Base-by-base conservation (phyloP, 441 rosid genomes). In the Bruguiera hainesii region DNA sequence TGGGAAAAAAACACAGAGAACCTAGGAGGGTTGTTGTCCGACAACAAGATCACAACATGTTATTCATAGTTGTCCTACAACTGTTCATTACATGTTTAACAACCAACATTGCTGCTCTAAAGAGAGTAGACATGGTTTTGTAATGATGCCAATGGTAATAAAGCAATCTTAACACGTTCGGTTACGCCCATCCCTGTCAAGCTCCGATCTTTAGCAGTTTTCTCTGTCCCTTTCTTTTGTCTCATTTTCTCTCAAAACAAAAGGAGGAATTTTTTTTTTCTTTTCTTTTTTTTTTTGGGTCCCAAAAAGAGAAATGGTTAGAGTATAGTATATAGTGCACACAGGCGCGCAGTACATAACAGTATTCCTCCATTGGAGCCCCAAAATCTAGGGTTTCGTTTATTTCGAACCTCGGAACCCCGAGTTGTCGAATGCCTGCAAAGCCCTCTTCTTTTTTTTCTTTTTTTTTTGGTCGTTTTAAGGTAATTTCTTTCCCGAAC, bases 211-310 rank as follows among this genome's bases (percentile, higher is more conserved):
- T 74, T 75, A 55, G 73, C 79, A 13, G 26, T 39, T 63, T 65
- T 75, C 33, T 31, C 56, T 55, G 39, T 66, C 60, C 23, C 52
- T 65, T 61, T 69, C 66, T 59, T 69, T 75, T 75, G 79, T 75
- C 82, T 69, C 76, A 76, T 75, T 71, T 75, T 72, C 77, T 60
- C 73, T 74, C 26, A 26, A 26, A 26, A 26, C 26, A 26, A 26
- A 26, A 26, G 26, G 2, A 26, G 26, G 1, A 26, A 26, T 26
- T 26, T 26, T 26, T 26, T 25, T 25, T 1, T 25, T 25, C 1
- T 25, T 25, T 25, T 25, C 26, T 1, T 25, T 1, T 25, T 25
- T 25, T 26, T 26, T 26, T 26, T 1, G 26, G 26, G 26, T 26
- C 29, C 64, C 18, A 42, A 23, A 61, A 63, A 63, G 39, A 73